A percentile compares a stretch with the other conserved stretches of the same genome.
These are phyloP conservation scores for Fraxinus dipetala DNA, from an alignment of 305 asterid species.

Conservation along the genomic window DNA sequence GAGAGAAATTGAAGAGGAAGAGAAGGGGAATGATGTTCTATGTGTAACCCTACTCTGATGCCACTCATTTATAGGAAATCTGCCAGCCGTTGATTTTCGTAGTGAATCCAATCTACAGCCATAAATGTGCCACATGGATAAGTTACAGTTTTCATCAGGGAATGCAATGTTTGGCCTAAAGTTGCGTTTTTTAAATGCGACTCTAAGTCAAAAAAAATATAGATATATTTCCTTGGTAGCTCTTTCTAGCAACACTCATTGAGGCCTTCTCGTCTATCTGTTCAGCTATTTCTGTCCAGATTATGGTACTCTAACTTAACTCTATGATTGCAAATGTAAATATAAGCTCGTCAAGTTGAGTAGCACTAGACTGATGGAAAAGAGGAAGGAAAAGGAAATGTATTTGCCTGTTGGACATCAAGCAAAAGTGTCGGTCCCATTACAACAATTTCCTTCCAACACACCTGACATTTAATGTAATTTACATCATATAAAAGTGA, in stretches of 20 bases:
- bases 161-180: background rate
- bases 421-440: conserved; percentile 16
- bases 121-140: background rate
- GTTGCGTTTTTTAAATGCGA: background rate
- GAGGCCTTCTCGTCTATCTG: background rate
- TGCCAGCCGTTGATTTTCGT: background rate
- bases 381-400: background rate
- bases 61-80: background rate
- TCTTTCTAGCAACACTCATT: background rate
- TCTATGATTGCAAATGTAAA: background rate
- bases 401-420: background rate
- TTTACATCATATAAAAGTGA: background rate
- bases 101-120: background rate
- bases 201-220: background rate
- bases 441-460: conserved; percentile 17
- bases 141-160: background rate
- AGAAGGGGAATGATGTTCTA: background rate
- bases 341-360: background rate
- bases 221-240: background rate
- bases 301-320: background rate
- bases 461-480: conserved; percentile 9
- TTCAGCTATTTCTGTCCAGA: background rate
- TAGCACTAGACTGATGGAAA: background rate
- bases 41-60: background rate
- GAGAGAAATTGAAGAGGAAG: background rate